These are phyloP conservation scores for Xylaria sp. DNA, from an alignment of 2,329 filamentous ascomycete genomes.

Conservation along the genomic window DNA sequence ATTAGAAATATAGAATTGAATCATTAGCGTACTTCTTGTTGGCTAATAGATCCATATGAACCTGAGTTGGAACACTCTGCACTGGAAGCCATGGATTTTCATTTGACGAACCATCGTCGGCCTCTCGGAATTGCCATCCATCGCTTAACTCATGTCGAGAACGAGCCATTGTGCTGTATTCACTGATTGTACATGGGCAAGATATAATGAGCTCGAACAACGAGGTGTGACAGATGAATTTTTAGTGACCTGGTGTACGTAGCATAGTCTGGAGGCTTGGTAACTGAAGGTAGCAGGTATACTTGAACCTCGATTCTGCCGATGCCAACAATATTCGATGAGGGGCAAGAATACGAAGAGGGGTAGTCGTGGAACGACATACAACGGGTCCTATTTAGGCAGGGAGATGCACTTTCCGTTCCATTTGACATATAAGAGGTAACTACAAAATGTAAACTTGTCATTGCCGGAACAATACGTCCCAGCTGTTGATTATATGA, in stretches of 20 bases:
- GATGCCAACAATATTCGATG: neutral
- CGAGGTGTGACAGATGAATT: neutral
- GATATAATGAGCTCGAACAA: neutral
- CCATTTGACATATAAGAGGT: neutral
- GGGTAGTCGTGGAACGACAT: constrained; percentile 22
- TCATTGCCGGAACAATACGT: neutral
- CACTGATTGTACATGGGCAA: neutral
- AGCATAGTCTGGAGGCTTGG: neutral
- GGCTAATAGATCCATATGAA: constrained; percentile 53
- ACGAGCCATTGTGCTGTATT: constrained; percentile 17
- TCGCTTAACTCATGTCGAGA: constrained; percentile 20
- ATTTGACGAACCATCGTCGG: constrained; percentile 7
- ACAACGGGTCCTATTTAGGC: constrained; percentile 4
- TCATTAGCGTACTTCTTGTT: constrained; percentile 48
- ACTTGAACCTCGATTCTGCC: neutral
- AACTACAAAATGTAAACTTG: neutral
- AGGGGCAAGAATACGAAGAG: constrained; percentile 18
- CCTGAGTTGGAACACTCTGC: constrained; percentile 49
- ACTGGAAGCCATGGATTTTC: constrained; percentile 50
- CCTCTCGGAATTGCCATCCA: constrained; percentile 34
- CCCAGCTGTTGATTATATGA: neutral
- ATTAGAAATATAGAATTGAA: neutral
- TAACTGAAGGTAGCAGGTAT: neutral
- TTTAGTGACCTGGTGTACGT: neutral
- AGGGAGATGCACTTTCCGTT: constrained; percentile 11